Conservation (phyloP, 345 rosid species). For the Arabis alpina region DNA sequence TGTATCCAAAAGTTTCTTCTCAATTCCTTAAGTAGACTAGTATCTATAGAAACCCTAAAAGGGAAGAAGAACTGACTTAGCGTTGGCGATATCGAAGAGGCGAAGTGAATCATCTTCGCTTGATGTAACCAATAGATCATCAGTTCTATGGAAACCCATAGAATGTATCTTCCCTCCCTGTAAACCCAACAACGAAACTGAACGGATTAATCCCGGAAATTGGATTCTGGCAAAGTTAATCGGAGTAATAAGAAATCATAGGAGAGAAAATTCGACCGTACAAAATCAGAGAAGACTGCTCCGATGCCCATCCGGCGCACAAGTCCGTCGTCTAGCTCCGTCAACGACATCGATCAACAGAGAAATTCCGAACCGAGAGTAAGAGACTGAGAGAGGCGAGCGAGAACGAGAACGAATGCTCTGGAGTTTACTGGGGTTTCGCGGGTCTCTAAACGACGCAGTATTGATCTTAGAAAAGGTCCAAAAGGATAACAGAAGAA, state of each 20-base stretch:
- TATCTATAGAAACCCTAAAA: slow-evolving; percentile 26
- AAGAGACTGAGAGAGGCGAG: not conserved
- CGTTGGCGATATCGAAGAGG: slow-evolving; percentile 85
- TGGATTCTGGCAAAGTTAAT: slow-evolving; percentile 10
- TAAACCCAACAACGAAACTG: not conserved
- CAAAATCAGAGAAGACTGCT: slow-evolving; percentile 94
- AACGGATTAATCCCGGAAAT: not conserved
- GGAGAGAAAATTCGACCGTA: slow-evolving; percentile 36
- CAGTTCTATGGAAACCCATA: slow-evolving; percentile 89
- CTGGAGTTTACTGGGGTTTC: slow-evolving; percentile 25
- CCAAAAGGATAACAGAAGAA: not conserved
- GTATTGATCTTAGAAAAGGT: not conserved
- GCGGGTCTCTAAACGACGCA: slow-evolving; percentile 23
- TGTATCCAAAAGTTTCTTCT: not conserved
- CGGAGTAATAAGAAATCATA: not conserved
- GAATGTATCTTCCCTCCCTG: slow-evolving; percentile 91
- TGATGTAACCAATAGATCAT: slow-evolving; percentile 85
- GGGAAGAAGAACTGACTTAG: slow-evolving; percentile 62
- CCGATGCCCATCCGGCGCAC: slow-evolving; percentile 89
- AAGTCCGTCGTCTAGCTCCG: slow-evolving; percentile 69
- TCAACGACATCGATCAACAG: slow-evolving; percentile 49
- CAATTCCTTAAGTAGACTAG: not conserved
- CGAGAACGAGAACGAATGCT: not conserved
- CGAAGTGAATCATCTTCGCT: slow-evolving; percentile 97
- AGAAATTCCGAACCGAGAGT: not conserved